Evolutionary conservation across 1,139 yeast genomes (phyloP).

Genomic region (Candida mesenterica): DNA sequence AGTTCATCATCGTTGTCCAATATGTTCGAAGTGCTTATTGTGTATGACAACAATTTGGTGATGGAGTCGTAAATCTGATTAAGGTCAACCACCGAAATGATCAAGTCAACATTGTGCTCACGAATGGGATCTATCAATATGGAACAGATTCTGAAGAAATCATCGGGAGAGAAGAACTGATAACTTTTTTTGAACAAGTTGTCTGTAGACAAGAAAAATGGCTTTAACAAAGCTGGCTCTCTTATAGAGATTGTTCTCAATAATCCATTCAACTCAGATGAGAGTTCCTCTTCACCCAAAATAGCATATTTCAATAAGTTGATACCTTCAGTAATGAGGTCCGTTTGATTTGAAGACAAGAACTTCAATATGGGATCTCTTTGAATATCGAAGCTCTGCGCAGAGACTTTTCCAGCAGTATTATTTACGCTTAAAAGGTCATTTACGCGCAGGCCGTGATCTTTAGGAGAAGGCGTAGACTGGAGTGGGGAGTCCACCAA

Average conservation of each 20-base stretch:
- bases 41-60: conserved; percentile 26
- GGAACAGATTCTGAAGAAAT: conserved; percentile 35
- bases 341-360: conserved; percentile 30
- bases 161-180: conserved; percentile 30
- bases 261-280: conserved; percentile 22
- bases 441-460: too few relatives aligned
- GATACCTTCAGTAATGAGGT: conserved; percentile 35
- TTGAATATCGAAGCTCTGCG: conserved; percentile 27
- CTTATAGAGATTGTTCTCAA: conserved; percentile 29
- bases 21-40: conserved; percentile 33
- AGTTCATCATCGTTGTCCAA: conserved; percentile 30
- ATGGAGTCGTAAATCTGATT: conserved; percentile 31
- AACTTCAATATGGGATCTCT: conserved; percentile 38
- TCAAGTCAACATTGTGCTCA: conserved; percentile 21
- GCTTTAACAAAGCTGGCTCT: conserved; percentile 29
- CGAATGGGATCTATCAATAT: conserved; percentile 27
- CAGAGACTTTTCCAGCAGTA: too few relatives aligned
- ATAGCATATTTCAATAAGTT: conserved; percentile 39
- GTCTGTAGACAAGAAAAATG: conserved; percentile 29
- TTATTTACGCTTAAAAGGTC: too few relatives aligned
- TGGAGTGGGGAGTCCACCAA: too few relatives aligned
- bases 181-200: conserved; percentile 23
- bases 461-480: too few relatives aligned
- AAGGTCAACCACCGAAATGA: conserved; percentile 25
- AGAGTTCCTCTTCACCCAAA: conserved; percentile 35